phyloP scores from a whole-genome alignment of 805 yeast species.

The Wickerhamomyces ciferrii region DNA sequence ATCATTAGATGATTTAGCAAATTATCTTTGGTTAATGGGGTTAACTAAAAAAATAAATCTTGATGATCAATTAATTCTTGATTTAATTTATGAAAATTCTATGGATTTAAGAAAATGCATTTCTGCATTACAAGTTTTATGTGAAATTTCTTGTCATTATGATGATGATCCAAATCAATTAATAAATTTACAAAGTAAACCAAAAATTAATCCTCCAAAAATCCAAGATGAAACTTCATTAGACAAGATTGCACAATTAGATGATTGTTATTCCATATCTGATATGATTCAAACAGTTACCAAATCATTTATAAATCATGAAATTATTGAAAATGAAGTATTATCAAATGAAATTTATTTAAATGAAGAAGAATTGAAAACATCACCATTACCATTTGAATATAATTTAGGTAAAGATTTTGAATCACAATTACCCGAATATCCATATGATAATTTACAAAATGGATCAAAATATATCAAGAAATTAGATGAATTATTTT shows the following conservation, averaged over 20 bases:
- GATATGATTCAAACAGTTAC: slow-evolving; percentile 9
- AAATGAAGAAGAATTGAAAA: slow-evolving; percentile 26
- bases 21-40: slow-evolving; percentile 38
- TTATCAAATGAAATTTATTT: slow-evolving; percentile 28
- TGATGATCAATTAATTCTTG: slow-evolving; percentile 22
- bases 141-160: slow-evolving; percentile 17
- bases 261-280: slow-evolving; percentile 10
- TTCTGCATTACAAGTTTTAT: slow-evolving; percentile 38
- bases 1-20: slow-evolving; percentile 13
- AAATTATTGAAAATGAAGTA: slow-evolving; percentile 24
- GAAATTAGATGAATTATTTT: slow-evolving; percentile 8
- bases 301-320: slow-evolving; percentile 10
- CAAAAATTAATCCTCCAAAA: neutral
- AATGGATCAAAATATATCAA: slow-evolving; percentile 1
- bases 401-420: slow-evolving; percentile 25
- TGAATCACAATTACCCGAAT: slow-evolving; percentile 2
- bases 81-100: slow-evolving; percentile 20
- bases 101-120: slow-evolving; percentile 45
- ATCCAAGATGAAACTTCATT: slow-evolving; percentile 1
- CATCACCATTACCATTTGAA: slow-evolving; percentile 33
- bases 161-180: neutral
- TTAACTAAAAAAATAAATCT: slow-evolving; percentile 30
- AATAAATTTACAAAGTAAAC: neutral
- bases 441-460: neutral
- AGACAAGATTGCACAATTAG: neutral